These are phyloP conservation scores for Elongisporangium anandrum DNA, from an alignment of 352 stramenopile genomes.

Conservation along the genomic window DNA sequence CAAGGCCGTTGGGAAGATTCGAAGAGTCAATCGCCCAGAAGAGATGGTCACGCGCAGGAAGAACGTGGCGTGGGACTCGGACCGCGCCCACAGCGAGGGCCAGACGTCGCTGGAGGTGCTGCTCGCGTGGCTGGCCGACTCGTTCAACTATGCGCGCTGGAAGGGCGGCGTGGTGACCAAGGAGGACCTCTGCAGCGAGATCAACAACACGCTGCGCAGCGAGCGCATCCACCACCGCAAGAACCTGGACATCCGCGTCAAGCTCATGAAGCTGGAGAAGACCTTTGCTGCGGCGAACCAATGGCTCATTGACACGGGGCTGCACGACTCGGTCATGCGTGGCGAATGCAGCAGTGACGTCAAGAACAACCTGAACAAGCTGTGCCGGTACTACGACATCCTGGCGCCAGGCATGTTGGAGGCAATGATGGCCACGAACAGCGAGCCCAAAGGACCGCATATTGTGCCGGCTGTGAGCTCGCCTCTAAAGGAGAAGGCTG, in stretches of 20 bases:
- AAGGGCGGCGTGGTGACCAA: conserved; percentile 15
- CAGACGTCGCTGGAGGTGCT: conserved; percentile 17
- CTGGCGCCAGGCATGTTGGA: conserved; percentile 16
- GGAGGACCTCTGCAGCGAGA: conserved; percentile 27
- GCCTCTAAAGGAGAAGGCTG: neutral
- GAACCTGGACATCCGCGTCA: conserved; percentile 19
- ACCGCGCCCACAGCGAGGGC: conserved; percentile 16
- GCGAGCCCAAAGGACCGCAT: conserved; percentile 7
- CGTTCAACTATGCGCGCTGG: conserved; percentile 38
- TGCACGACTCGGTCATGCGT: conserved; percentile 13
- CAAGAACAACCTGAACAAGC: conserved; percentile 27
- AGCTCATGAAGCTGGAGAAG: conserved; percentile 22
- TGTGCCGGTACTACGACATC: conserved; percentile 36
- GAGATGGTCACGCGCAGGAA: neutral
- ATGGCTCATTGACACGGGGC: conserved; percentile 23
- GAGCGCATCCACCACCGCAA: conserved; percentile 19
- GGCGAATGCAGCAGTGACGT: conserved; percentile 15
- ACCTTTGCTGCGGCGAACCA: conserved; percentile 30
- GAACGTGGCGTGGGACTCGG: conserved; percentile 11
- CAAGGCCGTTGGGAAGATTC: neutral
- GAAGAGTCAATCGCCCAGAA: neutral
- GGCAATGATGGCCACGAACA: conserved; percentile 18
- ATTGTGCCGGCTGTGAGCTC: neutral
- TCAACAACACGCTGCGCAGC: conserved; percentile 26
- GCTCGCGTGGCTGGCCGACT: conserved; percentile 29